Conservation (phyloP, 1,284 basidiomycete genomes). For the Mixia osmundae region DNA sequence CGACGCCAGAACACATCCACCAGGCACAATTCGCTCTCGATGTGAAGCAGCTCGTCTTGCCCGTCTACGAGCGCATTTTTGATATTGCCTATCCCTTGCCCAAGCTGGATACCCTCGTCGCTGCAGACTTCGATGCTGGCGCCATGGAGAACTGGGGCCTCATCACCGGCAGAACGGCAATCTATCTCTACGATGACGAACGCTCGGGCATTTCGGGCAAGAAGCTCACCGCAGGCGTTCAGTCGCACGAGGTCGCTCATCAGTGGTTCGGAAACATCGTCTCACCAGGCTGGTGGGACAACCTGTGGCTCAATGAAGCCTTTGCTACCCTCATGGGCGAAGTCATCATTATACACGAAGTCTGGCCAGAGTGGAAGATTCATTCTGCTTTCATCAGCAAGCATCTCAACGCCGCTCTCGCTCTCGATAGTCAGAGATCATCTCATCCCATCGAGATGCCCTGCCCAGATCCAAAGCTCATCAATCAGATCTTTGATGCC, state of each 20-base stretch:
- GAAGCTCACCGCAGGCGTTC: slow-evolving; percentile 52
- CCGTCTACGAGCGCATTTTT: slow-evolving; percentile 56
- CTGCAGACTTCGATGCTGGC: slow-evolving; percentile 58
- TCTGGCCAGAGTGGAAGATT: slow-evolving; percentile 31
- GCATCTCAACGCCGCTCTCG: slow-evolving; percentile 37
- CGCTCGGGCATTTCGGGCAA: slow-evolving; percentile 50
- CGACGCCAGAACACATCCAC: slow-evolving; percentile 59
- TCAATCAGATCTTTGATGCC: slow-evolving; percentile 71
- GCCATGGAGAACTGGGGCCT: slow-evolving; percentile 62
- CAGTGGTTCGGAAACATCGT: slow-evolving; percentile 79
- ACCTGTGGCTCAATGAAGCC: slow-evolving; percentile 34
- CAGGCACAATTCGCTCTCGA: slow-evolving; percentile 57
- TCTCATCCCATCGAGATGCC: slow-evolving; percentile 90
- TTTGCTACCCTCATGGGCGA: slow-evolving; percentile 73
- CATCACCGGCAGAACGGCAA: slow-evolving; percentile 52
- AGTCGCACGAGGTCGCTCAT: slow-evolving; percentile 38
- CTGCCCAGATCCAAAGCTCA: slow-evolving; percentile 63
- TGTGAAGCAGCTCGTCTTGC: slow-evolving; percentile 62
- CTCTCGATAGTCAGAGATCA: slow-evolving; percentile 66
- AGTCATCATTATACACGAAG: slow-evolving; percentile 57
- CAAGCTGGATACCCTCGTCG: slow-evolving; percentile 60
- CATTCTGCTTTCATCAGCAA: slow-evolving; percentile 30
- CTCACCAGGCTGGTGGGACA: slow-evolving; percentile 25
- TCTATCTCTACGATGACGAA: slow-evolving; percentile 57
- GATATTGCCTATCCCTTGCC: slow-evolving; percentile 40